phyloP scores from a whole-genome alignment of 768 basidiomycete genomes.

The Rhodotorula taiwanensis region DNA sequence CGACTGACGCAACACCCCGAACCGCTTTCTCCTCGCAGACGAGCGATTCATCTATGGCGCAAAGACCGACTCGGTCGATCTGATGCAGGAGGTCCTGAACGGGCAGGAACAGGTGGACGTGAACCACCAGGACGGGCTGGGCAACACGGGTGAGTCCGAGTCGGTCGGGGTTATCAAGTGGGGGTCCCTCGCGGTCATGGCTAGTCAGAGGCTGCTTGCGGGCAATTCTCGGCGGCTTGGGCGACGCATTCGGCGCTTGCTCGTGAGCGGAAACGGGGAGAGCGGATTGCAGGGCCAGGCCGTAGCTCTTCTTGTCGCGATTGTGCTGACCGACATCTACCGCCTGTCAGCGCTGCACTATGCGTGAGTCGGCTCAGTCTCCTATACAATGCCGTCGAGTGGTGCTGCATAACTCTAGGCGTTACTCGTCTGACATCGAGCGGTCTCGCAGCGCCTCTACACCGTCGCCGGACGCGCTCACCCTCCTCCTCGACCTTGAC shows the following conservation, averaged over 20 bases:
- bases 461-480: constrained; percentile 23
- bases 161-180: no score
- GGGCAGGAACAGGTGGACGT: constrained; percentile 56
- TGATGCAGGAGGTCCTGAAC: constrained; percentile 58
- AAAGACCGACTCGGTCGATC: constrained; percentile 63
- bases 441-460: constrained; percentile 14
- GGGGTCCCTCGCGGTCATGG: no score
- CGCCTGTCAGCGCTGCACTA: constrained; percentile 62
- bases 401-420: no score
- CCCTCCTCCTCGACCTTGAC: constrained; percentile 59
- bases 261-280: not conserved
- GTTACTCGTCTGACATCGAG: no score
- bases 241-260: no score
- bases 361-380: constrained; percentile 50
- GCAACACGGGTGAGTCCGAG: constrained; percentile 61
- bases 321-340: no score
- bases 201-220: no score
- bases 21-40: no score
- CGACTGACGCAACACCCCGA: not conserved
- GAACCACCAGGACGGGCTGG: constrained; percentile 69
- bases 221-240: no score
- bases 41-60: constrained; percentile 67
- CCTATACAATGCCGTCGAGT: no score
- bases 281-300: no score
- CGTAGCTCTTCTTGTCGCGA: no score